A percentile compares a stretch with the other conserved stretches of the same genome.
phyloP scores from a whole-genome alignment of 208 protist genomes.

The Wallacemonas sp. region DNA sequence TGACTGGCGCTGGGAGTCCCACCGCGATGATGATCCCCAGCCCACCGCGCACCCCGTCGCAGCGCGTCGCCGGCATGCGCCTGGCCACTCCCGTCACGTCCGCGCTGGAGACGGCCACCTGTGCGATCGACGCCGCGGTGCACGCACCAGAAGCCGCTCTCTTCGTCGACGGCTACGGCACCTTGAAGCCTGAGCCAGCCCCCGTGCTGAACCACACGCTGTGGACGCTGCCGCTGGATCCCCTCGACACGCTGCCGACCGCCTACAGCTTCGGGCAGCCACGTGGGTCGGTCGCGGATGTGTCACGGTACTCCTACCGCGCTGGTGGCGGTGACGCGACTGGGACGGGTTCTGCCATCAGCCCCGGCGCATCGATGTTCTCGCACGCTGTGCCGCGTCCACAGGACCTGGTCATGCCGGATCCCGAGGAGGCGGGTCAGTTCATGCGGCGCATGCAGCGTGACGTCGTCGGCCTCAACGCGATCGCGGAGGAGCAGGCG shows the following conservation, averaged over 20 bases:
- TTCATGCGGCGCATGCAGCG: conserved; percentile 79
- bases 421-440: conserved; percentile 47
- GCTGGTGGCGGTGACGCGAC: conserved; percentile 14
- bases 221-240: conserved; percentile 12
- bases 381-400: conserved; percentile 7
- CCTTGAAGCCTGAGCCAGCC: conserved; percentile 30
- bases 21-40: neutral
- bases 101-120: conserved; percentile 16
- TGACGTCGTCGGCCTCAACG: conserved; percentile 81
- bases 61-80: neutral
- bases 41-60: neutral
- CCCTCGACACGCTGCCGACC: conserved; percentile 22
- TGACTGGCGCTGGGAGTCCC: neutral
- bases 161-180: conserved; percentile 73
- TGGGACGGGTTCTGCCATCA: conserved; percentile 4
- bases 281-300: neutral
- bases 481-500: conserved; percentile 73
- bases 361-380: conserved; percentile 3
- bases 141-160: conserved; percentile 24
- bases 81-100: conserved; percentile 18
- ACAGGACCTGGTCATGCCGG: conserved; percentile 72
- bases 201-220: conserved; percentile 1
- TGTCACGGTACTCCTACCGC: neutral
- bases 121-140: conserved; percentile 1
- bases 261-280: neutral